phyloP scores from a whole-genome alignment of 2,329 filamentous ascomycete species.

The Apiospora aurea region DNA sequence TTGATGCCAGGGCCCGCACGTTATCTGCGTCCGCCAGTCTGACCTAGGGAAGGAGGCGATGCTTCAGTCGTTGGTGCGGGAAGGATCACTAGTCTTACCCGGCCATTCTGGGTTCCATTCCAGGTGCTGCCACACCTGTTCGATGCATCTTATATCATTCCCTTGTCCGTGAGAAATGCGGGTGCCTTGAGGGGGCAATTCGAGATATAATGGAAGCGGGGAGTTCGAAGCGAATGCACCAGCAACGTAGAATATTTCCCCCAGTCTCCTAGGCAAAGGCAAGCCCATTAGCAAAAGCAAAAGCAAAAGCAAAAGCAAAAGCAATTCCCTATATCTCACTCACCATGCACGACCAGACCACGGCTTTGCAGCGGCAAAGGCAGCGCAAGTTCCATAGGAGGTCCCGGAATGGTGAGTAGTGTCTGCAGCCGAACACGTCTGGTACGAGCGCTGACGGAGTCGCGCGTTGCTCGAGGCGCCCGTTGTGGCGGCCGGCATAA shows the following conservation, averaged over 20 bases:
- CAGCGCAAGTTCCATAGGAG: conserved; percentile 44
- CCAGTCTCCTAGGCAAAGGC: conserved; percentile 3
- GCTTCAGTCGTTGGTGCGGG: not conserved
- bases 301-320: conserved; percentile 16
- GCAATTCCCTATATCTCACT: not conserved
- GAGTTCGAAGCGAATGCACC: not conserved
- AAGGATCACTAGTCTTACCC: conserved; percentile 13
- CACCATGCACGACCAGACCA: conserved; percentile 31
- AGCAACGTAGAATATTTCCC: not conserved
- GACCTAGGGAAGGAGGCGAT: conserved; percentile 11
- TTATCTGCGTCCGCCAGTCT: conserved; percentile 9
- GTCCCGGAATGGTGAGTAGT: conserved; percentile 40
- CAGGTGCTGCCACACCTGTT: conserved; percentile 13
- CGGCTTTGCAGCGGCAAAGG: conserved; percentile 38
- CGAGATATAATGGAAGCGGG: conserved; percentile 18
- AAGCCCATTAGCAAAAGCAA: not conserved
- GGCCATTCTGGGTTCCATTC: conserved; percentile 6
- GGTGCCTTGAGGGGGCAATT: conserved; percentile 21
- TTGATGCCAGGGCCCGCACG: not conserved
- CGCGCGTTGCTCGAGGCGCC: conserved; percentile 13
- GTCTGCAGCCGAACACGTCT: not conserved
- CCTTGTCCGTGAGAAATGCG: not conserved
- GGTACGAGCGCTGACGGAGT: conserved; percentile 21
- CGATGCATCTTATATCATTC: conserved; percentile 5
- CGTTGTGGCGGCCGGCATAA: conserved; percentile 2